Base-by-base conservation (phyloP, 805 yeast species). In the Wickerhamomyces queroliae region DNA sequence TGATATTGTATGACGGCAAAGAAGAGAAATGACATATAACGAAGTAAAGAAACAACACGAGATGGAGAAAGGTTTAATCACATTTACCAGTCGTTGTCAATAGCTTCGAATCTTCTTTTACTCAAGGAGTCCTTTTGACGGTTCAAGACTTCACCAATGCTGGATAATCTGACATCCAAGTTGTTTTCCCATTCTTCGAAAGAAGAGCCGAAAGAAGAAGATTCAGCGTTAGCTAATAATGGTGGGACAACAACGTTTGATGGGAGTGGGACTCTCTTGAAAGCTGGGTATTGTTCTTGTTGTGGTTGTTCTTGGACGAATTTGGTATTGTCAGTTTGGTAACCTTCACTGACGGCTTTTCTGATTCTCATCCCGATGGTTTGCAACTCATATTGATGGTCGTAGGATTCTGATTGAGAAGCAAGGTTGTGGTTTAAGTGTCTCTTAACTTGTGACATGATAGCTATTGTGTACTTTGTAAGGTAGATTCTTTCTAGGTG, bases 301-400 rank as follows among this genome's bases (percentile, higher is more conserved):
- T 43, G 38, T 35, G 43, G 47, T 34, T 46, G 45, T 17, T 49
- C 10, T 10, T 43, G 40, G 3, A 42, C 32, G 16, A 44, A 41
- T 24, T 44, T 31, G 36, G 42, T 46, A 22, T 47, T 50, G 18
- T 48, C 43, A 8, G 46, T 44, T 44, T 59, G 56, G 55, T 80
- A 80, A 1, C 89, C 89, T 33, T 79, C 78, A 25, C 74, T 67
- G 3, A 83, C 76, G 2, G 83, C 69, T 48, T 80, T 79, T 52
- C 91, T 71, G 42, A 83, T 76, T 45, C 87, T 69, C 87, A 80
- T 82, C 0, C 88, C 89, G 6, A 82, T 53, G 1, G 80, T 70
- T 30, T 78, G 70, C 19, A 82, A 65, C 20, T 64, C 56, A 36
- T 51, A 49, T 44, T 61, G 64, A 42, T 58, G 33, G 58, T 66